phyloP scores from a whole-genome alignment of 2,329 filamentous ascomycete species.

The Ophiostoma novo-ulmi region DNA sequence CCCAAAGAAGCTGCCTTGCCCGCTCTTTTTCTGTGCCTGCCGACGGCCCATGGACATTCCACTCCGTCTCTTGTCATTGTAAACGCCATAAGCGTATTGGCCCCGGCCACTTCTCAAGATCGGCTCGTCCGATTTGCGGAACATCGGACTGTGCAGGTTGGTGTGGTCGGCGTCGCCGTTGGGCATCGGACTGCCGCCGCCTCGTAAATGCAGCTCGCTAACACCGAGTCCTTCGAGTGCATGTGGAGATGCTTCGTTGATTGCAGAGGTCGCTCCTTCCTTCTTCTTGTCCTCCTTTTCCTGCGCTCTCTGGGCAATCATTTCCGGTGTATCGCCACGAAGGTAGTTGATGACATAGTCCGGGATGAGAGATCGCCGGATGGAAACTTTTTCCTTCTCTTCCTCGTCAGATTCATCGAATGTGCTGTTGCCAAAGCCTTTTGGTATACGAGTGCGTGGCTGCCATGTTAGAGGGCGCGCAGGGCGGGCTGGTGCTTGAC shows the following conservation, averaged over 20 bases:
- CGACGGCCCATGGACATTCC: background rate
- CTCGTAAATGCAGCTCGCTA: background rate
- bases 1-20: constrained; percentile 21
- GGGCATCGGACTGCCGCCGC: background rate
- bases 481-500: constrained; percentile 11
- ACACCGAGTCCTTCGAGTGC: background rate
- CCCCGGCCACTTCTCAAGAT: background rate
- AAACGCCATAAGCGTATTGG: background rate
- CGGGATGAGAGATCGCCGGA: constrained; percentile 44
- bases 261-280: background rate
- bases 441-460: constrained; percentile 21
- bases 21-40: background rate
- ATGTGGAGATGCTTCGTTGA: background rate
- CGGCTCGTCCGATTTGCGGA: background rate
- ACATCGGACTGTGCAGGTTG: background rate
- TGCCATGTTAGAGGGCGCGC: constrained; percentile 30
- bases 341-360: constrained; percentile 54
- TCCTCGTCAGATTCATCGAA: constrained; percentile 25
- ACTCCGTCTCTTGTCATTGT: background rate
- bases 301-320: constrained; percentile 40
- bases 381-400: constrained; percentile 22
- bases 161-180: background rate
- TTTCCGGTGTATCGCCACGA: constrained; percentile 52
- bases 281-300: background rate
- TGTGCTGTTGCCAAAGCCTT: constrained; percentile 11